A percentile compares a stretch with the other conserved stretches of the same genome.
These are phyloP conservation scores for Aspergillus cavernicola DNA, from an alignment of 495 filamentous ascomycete genomes.

Conservation along the genomic window DNA sequence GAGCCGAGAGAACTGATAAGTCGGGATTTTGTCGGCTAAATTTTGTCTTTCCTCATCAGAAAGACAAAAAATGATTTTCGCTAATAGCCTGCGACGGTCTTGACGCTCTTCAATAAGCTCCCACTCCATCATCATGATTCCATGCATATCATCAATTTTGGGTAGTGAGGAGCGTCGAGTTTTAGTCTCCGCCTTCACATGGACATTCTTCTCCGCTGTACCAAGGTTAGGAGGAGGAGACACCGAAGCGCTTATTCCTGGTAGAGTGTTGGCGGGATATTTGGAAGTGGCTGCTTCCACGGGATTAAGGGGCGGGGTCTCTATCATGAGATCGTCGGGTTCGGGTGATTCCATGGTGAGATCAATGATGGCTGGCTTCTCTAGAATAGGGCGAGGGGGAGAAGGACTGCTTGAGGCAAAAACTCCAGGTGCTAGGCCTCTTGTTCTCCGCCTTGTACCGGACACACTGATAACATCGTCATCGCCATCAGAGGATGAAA, in stretches of 20 bases:
- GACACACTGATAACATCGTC: slow-evolving; percentile 26
- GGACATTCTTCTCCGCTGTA: not conserved
- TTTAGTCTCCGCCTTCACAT: not conserved
- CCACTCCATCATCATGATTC: slow-evolving; percentile 19
- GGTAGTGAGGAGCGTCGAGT: slow-evolving; percentile 18
- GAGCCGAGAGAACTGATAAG: slow-evolving; percentile 7
- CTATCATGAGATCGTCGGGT: slow-evolving; percentile 22
- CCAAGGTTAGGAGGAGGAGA: slow-evolving; percentile 19
- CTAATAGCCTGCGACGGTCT: slow-evolving; percentile 33
- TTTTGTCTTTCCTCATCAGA: slow-evolving; percentile 12
- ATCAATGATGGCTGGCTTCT: slow-evolving; percentile 23
- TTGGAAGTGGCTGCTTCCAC: slow-evolving; percentile 3
- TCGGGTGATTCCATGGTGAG: slow-evolving; percentile 26
- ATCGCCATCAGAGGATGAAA: slow-evolving; percentile 25
- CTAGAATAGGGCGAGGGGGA: slow-evolving; percentile 4
- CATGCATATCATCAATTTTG: slow-evolving; percentile 22
- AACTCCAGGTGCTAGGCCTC: slow-evolving; percentile 3
- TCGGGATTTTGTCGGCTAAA: slow-evolving; percentile 12
- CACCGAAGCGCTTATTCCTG: slow-evolving; percentile 8
- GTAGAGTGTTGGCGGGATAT: not conserved
- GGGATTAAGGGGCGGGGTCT: slow-evolving; percentile 31
- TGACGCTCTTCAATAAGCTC: slow-evolving; percentile 23
- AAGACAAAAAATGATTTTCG: slow-evolving; percentile 20
- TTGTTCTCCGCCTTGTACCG: slow-evolving; percentile 14
- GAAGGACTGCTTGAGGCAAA: slow-evolving; percentile 13